These are phyloP conservation scores for Chytridiales sp. DNA, from an alignment of 371 early-diverging fungal genomes.

Conservation along the genomic window DNA sequence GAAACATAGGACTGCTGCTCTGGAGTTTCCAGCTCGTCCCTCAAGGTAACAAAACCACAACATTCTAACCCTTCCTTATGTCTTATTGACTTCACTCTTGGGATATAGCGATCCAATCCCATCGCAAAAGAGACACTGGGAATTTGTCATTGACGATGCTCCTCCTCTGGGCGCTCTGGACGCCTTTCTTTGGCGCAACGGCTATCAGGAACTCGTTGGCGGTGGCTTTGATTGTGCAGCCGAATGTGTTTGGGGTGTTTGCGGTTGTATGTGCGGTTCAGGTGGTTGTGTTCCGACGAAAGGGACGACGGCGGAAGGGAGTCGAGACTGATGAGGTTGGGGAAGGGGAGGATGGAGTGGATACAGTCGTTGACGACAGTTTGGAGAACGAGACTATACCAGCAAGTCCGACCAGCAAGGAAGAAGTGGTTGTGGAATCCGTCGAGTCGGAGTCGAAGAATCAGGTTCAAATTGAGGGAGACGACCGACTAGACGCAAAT, in stretches of 20 bases:
- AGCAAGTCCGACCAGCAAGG: no score
- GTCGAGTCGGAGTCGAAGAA: no score
- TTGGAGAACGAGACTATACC: no score
- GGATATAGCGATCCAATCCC: slow-evolving; percentile 8
- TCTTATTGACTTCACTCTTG: neutral
- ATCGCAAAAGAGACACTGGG: slow-evolving; percentile 2
- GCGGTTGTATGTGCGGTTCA: slow-evolving; percentile 16
- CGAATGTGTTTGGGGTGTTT: slow-evolving; percentile 25
- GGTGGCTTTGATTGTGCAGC: slow-evolving; percentile 18
- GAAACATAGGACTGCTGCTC: slow-evolving; percentile 16
- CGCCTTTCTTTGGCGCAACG: slow-evolving; percentile 18
- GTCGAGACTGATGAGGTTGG: neutral
- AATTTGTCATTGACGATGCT: slow-evolving; percentile 14
- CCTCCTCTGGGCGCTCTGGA: slow-evolving; percentile 23
- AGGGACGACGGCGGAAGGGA: neutral
- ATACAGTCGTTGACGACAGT: no score
- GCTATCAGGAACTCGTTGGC: slow-evolving; percentile 10
- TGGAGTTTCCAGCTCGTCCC: slow-evolving; percentile 24
- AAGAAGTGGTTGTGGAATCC: no score
- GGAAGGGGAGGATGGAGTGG: neutral
- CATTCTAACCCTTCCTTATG: neutral
- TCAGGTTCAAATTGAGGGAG: no score
- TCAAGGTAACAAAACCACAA: slow-evolving; percentile 11
- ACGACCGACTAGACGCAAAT: no score
- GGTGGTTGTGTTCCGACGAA: neutral